A percentile compares a stretch with the other conserved stretches of the same genome.
phyloP scores from a whole-genome alignment of 2,329 filamentous ascomycete genomes.

The Metarhizium sp. region DNA sequence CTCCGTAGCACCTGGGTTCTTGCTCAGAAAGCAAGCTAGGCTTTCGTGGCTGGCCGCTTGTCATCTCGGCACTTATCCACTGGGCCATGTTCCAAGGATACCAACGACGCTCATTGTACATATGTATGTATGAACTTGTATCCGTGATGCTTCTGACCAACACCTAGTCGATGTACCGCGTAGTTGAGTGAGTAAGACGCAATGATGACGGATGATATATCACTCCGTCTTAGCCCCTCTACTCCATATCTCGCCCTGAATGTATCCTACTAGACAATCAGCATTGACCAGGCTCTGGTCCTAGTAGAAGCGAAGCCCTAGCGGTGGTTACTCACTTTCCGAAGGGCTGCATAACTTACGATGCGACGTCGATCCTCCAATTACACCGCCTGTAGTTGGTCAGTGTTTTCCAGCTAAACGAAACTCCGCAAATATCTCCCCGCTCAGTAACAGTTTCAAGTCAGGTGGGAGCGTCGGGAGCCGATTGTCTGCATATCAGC shows the following conservation, averaged over 20 bases:
- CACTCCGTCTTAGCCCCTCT: neutral
- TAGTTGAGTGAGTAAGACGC: too few relatives aligned
- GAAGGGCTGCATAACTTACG: neutral
- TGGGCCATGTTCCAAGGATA: too few relatives aligned
- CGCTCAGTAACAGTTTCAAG: neutral
- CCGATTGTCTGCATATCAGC: neutral
- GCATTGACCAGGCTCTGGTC: neutral
- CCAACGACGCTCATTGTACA: too few relatives aligned
- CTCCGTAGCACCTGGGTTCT: too few relatives aligned
- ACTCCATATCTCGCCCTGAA: neutral
- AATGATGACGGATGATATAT: neutral
- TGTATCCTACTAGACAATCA: neutral
- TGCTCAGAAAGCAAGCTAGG: too few relatives aligned
- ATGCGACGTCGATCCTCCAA: neutral
- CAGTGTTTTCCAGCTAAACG: neutral
- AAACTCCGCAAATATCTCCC: neutral
- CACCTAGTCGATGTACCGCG: too few relatives aligned
- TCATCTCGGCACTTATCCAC: too few relatives aligned
- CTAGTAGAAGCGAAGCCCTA: neutral
- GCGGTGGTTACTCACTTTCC: neutral
- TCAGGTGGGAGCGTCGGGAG: neutral
- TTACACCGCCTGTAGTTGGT: neutral
- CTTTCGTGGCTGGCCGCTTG: too few relatives aligned
- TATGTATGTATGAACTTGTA: too few relatives aligned
- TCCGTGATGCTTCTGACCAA: too few relatives aligned